Conservation (phyloP, 495 filamentous ascomycete genomes). For the Corynascus novoguineensis region DNA sequence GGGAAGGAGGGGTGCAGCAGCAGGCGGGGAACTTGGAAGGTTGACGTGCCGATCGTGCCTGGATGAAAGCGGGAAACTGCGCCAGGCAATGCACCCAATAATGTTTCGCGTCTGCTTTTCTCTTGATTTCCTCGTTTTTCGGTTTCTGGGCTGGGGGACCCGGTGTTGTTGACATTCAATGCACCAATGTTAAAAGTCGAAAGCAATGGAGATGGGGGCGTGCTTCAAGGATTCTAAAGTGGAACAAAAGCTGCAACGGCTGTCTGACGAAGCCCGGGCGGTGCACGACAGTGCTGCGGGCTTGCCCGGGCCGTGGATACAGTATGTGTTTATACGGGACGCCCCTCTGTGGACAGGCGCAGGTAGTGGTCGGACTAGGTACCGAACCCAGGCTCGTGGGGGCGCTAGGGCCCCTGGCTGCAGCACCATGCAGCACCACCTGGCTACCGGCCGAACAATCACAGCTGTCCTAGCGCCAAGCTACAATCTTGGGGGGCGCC, state of each 20-base stretch:
- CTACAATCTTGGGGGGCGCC: not conserved
- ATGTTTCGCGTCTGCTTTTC: not conserved
- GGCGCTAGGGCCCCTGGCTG: slow-evolving; percentile 8
- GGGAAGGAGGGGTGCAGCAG: slow-evolving; percentile 5
- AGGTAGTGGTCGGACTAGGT: no score
- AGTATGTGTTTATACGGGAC: slow-evolving; percentile 10
- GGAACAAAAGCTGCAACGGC: slow-evolving; percentile 19
- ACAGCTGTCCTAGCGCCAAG: not conserved
- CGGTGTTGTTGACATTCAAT: not conserved
- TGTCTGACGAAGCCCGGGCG: slow-evolving; percentile 16
- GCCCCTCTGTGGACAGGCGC: no score
- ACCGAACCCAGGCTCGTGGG: slow-evolving; percentile 8
- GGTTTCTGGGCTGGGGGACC: no score
- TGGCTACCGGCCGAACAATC: slow-evolving; percentile 16
- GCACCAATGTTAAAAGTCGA: not conserved
- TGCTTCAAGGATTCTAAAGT: slow-evolving; percentile 12
- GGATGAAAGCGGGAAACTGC: slow-evolving; percentile 1
- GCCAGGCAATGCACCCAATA: not conserved
- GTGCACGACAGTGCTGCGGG: slow-evolving; percentile 7
- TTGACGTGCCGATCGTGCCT: not conserved
- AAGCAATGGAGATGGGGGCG: not conserved
- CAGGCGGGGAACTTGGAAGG: not conserved
- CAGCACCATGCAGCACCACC: slow-evolving; percentile 13
- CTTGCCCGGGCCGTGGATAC: not conserved
- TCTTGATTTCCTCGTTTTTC: not conserved